Conservation (phyloP, 2,329 filamentous ascomycete species). For the Coniella vitis region DNA sequence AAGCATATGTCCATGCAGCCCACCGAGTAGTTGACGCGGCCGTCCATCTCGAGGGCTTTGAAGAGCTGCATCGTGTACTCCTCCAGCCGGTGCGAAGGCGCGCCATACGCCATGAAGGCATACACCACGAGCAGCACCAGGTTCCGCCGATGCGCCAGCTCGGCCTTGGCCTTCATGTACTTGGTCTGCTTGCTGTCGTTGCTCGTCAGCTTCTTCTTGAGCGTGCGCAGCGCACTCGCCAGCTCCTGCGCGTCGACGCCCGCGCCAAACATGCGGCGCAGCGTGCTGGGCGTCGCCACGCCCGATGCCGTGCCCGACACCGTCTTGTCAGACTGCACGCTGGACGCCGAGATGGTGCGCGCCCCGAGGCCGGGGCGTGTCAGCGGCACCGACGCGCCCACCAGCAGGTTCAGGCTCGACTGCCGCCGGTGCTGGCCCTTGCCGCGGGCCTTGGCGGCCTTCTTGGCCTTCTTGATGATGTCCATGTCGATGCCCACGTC, state of each 20-base stretch:
- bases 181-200: constrained; percentile 10
- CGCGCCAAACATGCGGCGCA: constrained; percentile 6
- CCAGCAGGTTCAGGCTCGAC: constrained; percentile 1
- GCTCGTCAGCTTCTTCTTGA: constrained; percentile 4
- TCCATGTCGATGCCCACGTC: constrained; percentile 13
- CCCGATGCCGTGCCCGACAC: constrained; percentile 1
- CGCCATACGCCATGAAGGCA: constrained; percentile 13
- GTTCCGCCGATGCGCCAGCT: constrained; percentile 11
- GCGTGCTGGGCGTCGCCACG: constrained; percentile 2
- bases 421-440: constrained; percentile 1
- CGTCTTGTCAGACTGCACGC: neutral
- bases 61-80: constrained; percentile 13
- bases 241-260: constrained; percentile 14
- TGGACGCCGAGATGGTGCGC: neutral
- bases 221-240: constrained; percentile 7
- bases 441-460: neutral
- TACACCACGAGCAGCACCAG: constrained; percentile 11
- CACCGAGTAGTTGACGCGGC: constrained; percentile 15
- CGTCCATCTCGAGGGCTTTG: constrained; percentile 15
- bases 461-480: constrained; percentile 5
- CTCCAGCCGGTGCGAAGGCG: constrained; percentile 15
- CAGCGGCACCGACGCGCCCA: constrained; percentile 4
- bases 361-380: constrained; percentile 11
- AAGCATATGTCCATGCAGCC: constrained; percentile 16
- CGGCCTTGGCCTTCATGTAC: constrained; percentile 11